Evolutionary conservation across 441 rosid genomes (phyloP).

Genomic region (Metrosideros polymorpha): DNA sequence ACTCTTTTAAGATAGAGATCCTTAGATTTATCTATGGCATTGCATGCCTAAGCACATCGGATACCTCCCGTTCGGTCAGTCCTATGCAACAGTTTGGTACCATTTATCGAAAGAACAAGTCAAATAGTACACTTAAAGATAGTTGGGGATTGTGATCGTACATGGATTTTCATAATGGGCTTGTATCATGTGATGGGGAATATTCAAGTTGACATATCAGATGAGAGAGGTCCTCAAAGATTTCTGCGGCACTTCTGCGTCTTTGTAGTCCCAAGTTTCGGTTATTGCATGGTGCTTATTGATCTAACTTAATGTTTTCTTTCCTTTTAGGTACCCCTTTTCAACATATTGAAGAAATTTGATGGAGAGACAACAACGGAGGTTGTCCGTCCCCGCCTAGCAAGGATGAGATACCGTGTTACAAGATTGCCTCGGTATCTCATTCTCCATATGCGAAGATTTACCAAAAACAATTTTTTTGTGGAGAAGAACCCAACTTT

Average conservation of each 20-base stretch:
- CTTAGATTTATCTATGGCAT: background rate
- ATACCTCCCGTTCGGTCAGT: background rate
- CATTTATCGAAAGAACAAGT: background rate
- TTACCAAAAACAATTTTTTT: constrained; percentile 85
- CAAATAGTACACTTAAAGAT: background rate
- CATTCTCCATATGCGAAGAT: constrained; percentile 92
- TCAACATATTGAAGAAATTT: constrained; percentile 82
- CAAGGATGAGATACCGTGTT: constrained; percentile 80
- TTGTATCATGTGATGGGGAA: background rate
- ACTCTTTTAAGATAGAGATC: background rate
- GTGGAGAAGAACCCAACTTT: constrained; percentile 91
- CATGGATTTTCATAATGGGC: background rate
- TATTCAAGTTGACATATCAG: background rate
- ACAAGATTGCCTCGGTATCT: constrained; percentile 71
- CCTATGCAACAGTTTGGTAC: background rate
- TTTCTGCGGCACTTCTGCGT: background rate
- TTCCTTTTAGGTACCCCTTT: constrained; percentile 64
- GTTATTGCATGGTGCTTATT: background rate
- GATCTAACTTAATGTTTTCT: background rate
- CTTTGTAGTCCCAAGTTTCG: background rate
- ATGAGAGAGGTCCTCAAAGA: background rate
- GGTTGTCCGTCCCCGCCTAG: constrained; percentile 74
- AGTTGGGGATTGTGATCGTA: background rate
- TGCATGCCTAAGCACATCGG: background rate
- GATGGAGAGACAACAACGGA: constrained; percentile 87